These are phyloP conservation scores for Backusella mclennaniae DNA, from an alignment of 192 early-diverging fungal species.

Conservation along the genomic window DNA sequence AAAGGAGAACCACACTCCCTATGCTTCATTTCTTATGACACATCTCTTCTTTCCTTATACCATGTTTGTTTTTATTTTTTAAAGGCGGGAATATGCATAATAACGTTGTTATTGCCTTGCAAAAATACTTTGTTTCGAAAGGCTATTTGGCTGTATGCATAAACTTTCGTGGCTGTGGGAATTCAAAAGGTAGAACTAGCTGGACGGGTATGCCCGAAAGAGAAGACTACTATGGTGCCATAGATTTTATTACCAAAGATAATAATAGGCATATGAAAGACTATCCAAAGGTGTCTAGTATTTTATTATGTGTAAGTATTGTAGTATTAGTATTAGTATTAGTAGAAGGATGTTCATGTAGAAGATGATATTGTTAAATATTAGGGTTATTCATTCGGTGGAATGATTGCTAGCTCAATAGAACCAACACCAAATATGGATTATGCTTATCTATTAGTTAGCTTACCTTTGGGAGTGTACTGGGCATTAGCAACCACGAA, in stretches of 20 bases:
- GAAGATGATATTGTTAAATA: neutral
- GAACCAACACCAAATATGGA: neutral
- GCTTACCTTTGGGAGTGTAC: conserved; percentile 20
- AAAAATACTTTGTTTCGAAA: conserved; percentile 16
- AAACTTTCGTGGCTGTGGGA: conserved; percentile 24
- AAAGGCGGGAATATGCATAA: conserved; percentile 25
- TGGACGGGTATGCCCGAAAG: conserved; percentile 29
- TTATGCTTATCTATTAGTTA: conserved; percentile 20
- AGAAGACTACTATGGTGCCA: conserved; percentile 19
- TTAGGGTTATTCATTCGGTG: conserved; percentile 31
- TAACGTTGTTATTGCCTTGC: conserved; percentile 21
- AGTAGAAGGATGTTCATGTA: neutral
- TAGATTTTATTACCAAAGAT: conserved; percentile 5
- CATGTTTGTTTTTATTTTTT: neutral
- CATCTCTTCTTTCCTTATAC: neutral
- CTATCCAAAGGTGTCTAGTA: conserved; percentile 6
- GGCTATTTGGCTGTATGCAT: conserved; percentile 13
- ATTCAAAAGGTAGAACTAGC: conserved; percentile 24
- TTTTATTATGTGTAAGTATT: conserved; percentile 24
- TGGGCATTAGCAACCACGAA: conserved; percentile 23
- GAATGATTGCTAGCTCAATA: conserved; percentile 24
- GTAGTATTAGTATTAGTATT: neutral
- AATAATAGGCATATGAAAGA: neutral
- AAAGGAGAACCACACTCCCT: neutral
- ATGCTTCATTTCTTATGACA: neutral